Conservation (phyloP, 164 flowering plant species). For the Tinospora cordifolia region DNA sequence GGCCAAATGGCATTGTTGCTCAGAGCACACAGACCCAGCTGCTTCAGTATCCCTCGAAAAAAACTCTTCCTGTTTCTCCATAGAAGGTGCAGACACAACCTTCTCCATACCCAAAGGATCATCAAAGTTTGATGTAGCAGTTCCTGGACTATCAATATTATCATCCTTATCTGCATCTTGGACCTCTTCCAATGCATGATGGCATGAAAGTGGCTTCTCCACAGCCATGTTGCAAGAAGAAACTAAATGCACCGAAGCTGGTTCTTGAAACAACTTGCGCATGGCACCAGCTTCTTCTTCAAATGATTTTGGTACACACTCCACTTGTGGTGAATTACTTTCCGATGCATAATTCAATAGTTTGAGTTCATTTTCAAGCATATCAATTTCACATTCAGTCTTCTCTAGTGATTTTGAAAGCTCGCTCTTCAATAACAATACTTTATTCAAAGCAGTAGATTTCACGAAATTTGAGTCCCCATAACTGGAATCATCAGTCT, state of each 20-base stretch:
- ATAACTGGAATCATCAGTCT: constrained; percentile 45
- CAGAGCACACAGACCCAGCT: constrained; percentile 10
- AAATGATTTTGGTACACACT: constrained; percentile 18
- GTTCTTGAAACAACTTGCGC: constrained; percentile 24
- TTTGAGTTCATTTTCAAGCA: constrained; percentile 69
- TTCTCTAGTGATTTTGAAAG: constrained; percentile 58
- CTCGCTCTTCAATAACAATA: constrained; percentile 50
- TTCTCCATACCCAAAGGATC: constrained; percentile 23
- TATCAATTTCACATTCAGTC: constrained; percentile 82
- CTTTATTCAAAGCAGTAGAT: constrained; percentile 49
- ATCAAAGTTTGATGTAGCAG: constrained; percentile 58
- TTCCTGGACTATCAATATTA: constrained; percentile 65
- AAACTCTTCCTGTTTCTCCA: constrained; percentile 9
- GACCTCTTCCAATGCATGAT: constrained; percentile 18
- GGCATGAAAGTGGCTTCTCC: constrained; percentile 14
- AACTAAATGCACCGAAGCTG: constrained; percentile 34
- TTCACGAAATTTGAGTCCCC: constrained; percentile 44
- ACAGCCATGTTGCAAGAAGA: constrained; percentile 19
- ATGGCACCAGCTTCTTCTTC: constrained; percentile 22
- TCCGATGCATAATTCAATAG: constrained; percentile 32
- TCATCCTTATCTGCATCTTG: constrained; percentile 29
- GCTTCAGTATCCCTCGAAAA: constrained; percentile 14
- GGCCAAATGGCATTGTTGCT: constrained; percentile 2
- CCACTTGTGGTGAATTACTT: constrained; percentile 17
- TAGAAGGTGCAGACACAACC: constrained; percentile 15